These are phyloP conservation scores for Raffaelea albimanens DNA, from an alignment of 2,329 filamentous ascomycete species.

Conservation along the genomic window DNA sequence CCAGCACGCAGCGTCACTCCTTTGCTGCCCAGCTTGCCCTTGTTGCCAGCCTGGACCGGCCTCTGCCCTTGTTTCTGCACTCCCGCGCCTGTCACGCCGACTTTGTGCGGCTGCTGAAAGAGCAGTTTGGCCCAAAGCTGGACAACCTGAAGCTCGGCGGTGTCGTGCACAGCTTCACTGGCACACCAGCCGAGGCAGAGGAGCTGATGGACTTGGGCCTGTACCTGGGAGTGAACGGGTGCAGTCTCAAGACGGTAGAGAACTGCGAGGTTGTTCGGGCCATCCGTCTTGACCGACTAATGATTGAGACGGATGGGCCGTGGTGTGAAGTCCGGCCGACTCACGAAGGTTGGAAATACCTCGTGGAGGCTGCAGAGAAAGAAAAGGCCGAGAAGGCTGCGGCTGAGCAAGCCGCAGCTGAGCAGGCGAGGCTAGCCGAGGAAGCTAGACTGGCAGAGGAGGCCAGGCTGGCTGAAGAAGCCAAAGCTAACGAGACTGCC, in stretches of 20 bases:
- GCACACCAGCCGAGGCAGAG: conserved; percentile 73
- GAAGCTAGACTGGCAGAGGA: conserved; percentile 5
- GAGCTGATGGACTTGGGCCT: conserved; percentile 72
- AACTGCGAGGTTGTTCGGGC: conserved; percentile 78
- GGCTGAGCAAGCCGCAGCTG: conserved; percentile 3
- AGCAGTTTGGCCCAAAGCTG: conserved; percentile 46
- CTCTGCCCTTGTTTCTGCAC: conserved; percentile 85
- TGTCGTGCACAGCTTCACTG: conserved; percentile 92
- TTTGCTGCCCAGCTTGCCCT: conserved; percentile 78
- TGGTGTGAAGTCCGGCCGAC: conserved; percentile 93
- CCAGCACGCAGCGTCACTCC: conserved; percentile 70
- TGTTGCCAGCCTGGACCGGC: conserved; percentile 51
- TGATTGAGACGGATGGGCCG: conserved; percentile 94
- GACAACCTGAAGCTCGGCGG: conserved; percentile 59
- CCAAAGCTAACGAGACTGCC: neutral
- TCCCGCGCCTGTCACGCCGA: conserved; percentile 79
- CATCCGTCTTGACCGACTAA: conserved; percentile 69
- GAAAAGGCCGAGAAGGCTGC: conserved; percentile 16
- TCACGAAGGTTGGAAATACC: conserved; percentile 73
- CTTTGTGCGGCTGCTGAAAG: conserved; percentile 64
- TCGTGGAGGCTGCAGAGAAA: conserved; percentile 25
- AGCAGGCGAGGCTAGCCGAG: conserved; percentile 11
- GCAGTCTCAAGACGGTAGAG: conserved; percentile 87
- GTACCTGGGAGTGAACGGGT: conserved; percentile 93
- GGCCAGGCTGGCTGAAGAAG: neutral